phyloP scores from a whole-genome alignment of 2,329 filamentous ascomycete species.

The Aplosporella prunicola region DNA sequence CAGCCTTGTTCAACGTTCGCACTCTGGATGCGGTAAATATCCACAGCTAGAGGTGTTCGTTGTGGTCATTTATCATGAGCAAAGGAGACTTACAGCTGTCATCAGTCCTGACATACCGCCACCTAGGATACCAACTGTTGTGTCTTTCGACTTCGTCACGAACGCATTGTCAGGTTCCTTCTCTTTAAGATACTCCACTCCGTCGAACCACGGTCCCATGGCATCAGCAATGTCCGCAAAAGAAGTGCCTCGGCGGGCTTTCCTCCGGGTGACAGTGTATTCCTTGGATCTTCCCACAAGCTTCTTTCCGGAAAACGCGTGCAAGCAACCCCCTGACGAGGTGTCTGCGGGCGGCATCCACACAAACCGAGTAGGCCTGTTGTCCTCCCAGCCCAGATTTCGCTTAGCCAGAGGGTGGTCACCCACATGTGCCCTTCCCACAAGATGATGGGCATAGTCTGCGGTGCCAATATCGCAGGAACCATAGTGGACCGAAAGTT shows the following conservation, averaged over 20 bases:
- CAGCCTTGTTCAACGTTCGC: not conserved
- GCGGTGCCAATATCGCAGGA: slow-evolving; percentile 12
- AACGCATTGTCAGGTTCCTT: slow-evolving; percentile 46
- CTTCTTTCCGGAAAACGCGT: slow-evolving; percentile 33
- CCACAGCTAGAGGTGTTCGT: not conserved
- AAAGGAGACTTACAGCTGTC: slow-evolving; percentile 37
- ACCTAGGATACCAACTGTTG: slow-evolving; percentile 54
- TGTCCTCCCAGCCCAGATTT: slow-evolving; percentile 14
- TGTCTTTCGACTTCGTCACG: slow-evolving; percentile 46
- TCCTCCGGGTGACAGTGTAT: slow-evolving; percentile 28
- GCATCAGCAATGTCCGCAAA: slow-evolving; percentile 42
- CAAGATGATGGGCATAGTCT: slow-evolving; percentile 12
- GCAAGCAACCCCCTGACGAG: slow-evolving; percentile 32
- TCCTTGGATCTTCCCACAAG: slow-evolving; percentile 36
- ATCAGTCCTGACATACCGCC: slow-evolving; percentile 58
- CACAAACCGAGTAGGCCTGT: slow-evolving; percentile 37
- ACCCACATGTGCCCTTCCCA: slow-evolving; percentile 18
- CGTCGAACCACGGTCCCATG: slow-evolving; percentile 57
- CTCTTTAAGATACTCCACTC: slow-evolving; percentile 48
- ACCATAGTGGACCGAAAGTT: slow-evolving; percentile 18
- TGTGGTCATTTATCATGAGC: too few species aligned
- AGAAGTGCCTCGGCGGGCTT: slow-evolving; percentile 29
- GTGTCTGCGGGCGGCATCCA: slow-evolving; percentile 38
- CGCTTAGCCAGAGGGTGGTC: slow-evolving; percentile 17
- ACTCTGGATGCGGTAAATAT: not conserved